These are phyloP conservation scores for Neurospora sp. DNA, from an alignment of 495 filamentous ascomycete species.

Conservation along the genomic window DNA sequence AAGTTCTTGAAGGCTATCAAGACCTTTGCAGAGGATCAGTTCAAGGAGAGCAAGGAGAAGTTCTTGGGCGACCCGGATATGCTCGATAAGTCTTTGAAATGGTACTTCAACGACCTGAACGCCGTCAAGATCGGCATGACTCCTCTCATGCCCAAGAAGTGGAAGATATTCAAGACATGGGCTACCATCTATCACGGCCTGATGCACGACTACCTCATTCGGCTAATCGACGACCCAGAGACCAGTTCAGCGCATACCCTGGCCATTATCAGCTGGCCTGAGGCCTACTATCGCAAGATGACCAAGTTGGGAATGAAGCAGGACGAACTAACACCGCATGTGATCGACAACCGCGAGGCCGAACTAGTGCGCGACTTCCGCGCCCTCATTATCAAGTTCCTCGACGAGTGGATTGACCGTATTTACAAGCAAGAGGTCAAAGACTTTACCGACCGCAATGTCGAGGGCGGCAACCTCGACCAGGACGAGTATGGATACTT, in stretches of 20 bases:
- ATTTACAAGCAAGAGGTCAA: slow-evolving; percentile 72
- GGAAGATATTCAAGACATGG: slow-evolving; percentile 91
- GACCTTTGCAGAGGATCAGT: slow-evolving; percentile 59
- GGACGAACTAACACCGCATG: slow-evolving; percentile 63
- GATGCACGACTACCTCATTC: slow-evolving; percentile 89
- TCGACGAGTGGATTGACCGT: slow-evolving; percentile 95
- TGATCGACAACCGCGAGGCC: slow-evolving; percentile 77
- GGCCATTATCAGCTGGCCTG: slow-evolving; percentile 86
- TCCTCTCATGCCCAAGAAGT: slow-evolving; percentile 85
- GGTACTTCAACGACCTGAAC: slow-evolving; percentile 97
- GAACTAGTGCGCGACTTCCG: slow-evolving; percentile 92
- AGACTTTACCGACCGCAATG: slow-evolving; percentile 65
- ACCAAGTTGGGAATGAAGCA: slow-evolving; percentile 68
- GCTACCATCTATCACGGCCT: slow-evolving; percentile 78
- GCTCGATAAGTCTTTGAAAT: slow-evolving; percentile 75
- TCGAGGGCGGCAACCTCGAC: slow-evolving; percentile 64
- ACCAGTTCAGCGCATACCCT: slow-evolving; percentile 70
- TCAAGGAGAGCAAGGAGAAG: slow-evolving; percentile 58
- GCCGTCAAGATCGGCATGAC: slow-evolving; percentile 86
- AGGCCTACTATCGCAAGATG: slow-evolving; percentile 96
- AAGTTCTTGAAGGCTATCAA: slow-evolving; percentile 80
- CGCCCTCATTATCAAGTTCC: slow-evolving; percentile 82
- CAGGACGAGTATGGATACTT: slow-evolving; percentile 78
- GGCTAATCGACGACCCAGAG: slow-evolving; percentile 69
- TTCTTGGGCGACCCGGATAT: slow-evolving; percentile 76